phyloP scores from a whole-genome alignment of 1,284 basidiomycete species.

The Leccinum subrobustum region DNA sequence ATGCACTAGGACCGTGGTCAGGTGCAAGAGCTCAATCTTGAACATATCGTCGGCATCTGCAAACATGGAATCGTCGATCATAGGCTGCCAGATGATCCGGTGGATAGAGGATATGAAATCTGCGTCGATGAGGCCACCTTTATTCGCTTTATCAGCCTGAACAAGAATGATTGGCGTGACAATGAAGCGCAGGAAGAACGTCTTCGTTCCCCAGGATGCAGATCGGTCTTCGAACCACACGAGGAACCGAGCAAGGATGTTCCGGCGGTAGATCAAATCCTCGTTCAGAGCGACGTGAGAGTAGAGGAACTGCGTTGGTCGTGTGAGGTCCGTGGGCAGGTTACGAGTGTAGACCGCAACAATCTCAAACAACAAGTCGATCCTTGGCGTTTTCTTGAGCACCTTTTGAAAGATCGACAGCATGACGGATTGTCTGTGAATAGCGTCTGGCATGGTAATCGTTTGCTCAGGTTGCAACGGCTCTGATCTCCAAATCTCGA shows the following conservation, averaged over 20 bases:
- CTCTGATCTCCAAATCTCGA: slow-evolving; percentile 72
- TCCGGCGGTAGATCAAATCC: slow-evolving; percentile 71
- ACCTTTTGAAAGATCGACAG: slow-evolving; percentile 78
- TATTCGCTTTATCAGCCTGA: slow-evolving; percentile 60
- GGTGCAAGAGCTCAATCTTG: slow-evolving; percentile 88
- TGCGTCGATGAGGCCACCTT: slow-evolving; percentile 63
- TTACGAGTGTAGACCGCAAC: slow-evolving; percentile 82
- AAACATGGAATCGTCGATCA: slow-evolving; percentile 60
- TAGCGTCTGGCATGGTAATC: slow-evolving; percentile 48
- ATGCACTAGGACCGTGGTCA: slow-evolving; percentile 90
- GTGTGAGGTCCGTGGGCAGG: slow-evolving; percentile 80
- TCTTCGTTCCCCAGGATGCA: slow-evolving; percentile 79
- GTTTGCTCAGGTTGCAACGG: slow-evolving; percentile 48
- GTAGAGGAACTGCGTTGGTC: slow-evolving; percentile 88
- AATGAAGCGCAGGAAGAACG: slow-evolving; percentile 82
- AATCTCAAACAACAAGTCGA: slow-evolving; percentile 90
- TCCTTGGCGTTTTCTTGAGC: slow-evolving; percentile 64
- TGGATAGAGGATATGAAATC: slow-evolving; percentile 74
- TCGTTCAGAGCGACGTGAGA: slow-evolving; percentile 74
- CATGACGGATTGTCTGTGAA: slow-evolving; percentile 69
- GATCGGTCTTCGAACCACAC: slow-evolving; percentile 75
- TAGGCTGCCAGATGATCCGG: slow-evolving; percentile 78
- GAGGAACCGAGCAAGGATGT: slow-evolving; percentile 84
- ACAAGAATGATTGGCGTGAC: slow-evolving; percentile 88
- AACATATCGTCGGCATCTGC: slow-evolving; percentile 74